Base-by-base conservation (phyloP, 805 yeast species). In the Starmerella kuoi region DNA sequence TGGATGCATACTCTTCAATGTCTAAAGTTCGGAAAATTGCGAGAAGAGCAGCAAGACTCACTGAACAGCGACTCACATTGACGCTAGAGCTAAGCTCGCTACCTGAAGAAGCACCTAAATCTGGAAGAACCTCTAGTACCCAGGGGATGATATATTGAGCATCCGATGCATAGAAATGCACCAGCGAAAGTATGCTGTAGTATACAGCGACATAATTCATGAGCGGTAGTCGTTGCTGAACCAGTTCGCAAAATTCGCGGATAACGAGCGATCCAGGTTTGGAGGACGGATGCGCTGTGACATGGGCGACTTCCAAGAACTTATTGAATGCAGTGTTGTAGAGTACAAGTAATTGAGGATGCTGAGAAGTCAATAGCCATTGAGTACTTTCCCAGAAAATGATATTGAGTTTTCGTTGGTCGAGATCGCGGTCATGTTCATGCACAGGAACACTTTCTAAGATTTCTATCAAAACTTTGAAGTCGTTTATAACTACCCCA, bases 341-440 rank as follows among this genome's bases (percentile, higher is more conserved):
- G 18, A 49, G 45, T 18, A 27, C 28, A 21, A 56, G 50, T 15
- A 58, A 50, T 8, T 48, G 50, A 15, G 45, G 37, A 7, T 45
- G 47, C 9, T 46, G 48, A 34, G 49, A 45, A 14, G 49, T 35
- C 14, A 59, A 41, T 15, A 61, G 46, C 48, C 51, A 43, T 38
- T 55, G 59, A 1, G 63, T 56, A 18, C 56, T 55, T 14, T 52
- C 53, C 65, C 65, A 61, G 24, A 43, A 28, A 2, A 41, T 27
- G 7, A 42, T 14, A 7, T 36, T 30, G 17, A 53, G 44, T 28
- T 35, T 25, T 28, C 47, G 52, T 43, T 46, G 24, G 37, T 19
- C 35, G 14, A 6, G 33, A 11, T 19, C 18, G 3, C 8, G 34
- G 37, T 19, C 35, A 12, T 20, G 33, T 11, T 19, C 18, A 4